Base-by-base conservation (phyloP, 2,329 filamentous ascomycete species). In the Cordyceps sp. region DNA sequence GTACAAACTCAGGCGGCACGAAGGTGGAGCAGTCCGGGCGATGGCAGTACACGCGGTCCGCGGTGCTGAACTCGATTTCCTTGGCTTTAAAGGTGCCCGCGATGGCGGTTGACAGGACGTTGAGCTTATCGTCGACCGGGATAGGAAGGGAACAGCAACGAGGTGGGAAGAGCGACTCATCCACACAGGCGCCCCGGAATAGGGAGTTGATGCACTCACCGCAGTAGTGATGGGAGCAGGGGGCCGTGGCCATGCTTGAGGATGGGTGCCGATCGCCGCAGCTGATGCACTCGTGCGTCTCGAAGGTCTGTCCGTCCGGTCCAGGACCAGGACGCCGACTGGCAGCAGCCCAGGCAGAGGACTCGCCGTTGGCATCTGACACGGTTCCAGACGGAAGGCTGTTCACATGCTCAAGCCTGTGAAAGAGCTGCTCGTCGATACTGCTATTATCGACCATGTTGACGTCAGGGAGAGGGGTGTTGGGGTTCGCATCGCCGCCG, bases 91-190 rank as follows among this genome's bases (percentile, higher is more conserved):
- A 69, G 8, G 45, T 25, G 0, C 43, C 37, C 0, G 56, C 34
- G 0, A 67, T 29, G 2, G 55, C 34, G 0, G 38, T 5, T 0
- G 50, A 41, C 0, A 74, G 48, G 29, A 62, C 53, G 2, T 40
- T 25, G 0, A 43, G 45, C 19, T 52, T 52, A 0, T 37, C 31
- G 1, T 46, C 43, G 1, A 64, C 30, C 0, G 55, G 44, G 5
- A 74, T 62, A 0, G 44, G 35, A 18, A 58, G 39, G 0, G 41
- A 36, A 41, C 69, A 73, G 47, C 69, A 75, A 2, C 55, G 53
- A 0, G 69, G 67, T 0, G 69, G 70, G 35, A 70, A 75, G 0
- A 67, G 41, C 0, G 57, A 52, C 34, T 73, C 64, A 37, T 72
- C 63, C 0, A 35, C 47, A 16, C 65, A 52, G 0, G 63, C 53